Conservation (phyloP, 805 yeast genomes). For the Wickerhamomyces xylosicus region DNA sequence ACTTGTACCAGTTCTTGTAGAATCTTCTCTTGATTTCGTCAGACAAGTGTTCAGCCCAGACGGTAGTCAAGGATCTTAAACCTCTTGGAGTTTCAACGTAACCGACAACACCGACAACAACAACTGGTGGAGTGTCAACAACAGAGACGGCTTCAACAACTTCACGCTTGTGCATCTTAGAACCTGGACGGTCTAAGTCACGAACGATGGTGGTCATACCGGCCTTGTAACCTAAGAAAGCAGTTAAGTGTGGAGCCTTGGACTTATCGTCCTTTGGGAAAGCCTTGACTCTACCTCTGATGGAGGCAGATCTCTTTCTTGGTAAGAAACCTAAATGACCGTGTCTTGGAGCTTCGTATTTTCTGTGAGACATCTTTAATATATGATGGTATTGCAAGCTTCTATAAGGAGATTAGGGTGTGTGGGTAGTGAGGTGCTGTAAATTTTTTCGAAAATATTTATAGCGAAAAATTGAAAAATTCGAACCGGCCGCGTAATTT, state of each 20-base stretch:
- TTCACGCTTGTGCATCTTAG: constrained; percentile 99
- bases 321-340: constrained; percentile 99
- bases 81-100: constrained; percentile 99
- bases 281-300: constrained; percentile 98
- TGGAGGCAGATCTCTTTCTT: constrained; percentile 98
- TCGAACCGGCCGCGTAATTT: background rate
- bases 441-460: constrained; percentile 12
- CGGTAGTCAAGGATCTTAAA: constrained; percentile 98
- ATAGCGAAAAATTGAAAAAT: background rate
- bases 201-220: constrained; percentile 99
- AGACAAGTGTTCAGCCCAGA: constrained; percentile 99
- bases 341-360: constrained; percentile 99
- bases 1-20: constrained; percentile 99
- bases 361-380: constrained; percentile 93
- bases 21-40: constrained; percentile 99
- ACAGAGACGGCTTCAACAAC: constrained; percentile 99
- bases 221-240: constrained; percentile 99
- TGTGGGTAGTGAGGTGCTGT: background rate
- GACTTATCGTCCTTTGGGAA: constrained; percentile 98
- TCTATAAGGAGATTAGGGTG: background rate
- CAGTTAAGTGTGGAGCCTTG: constrained; percentile 97
- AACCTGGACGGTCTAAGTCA: constrained; percentile 99
- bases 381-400: constrained; percentile 14
- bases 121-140: constrained; percentile 98
- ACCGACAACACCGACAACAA: constrained; percentile 99